phyloP scores from a whole-genome alignment of 805 yeast species.

The Brettanomyces bruxellensis region DNA sequence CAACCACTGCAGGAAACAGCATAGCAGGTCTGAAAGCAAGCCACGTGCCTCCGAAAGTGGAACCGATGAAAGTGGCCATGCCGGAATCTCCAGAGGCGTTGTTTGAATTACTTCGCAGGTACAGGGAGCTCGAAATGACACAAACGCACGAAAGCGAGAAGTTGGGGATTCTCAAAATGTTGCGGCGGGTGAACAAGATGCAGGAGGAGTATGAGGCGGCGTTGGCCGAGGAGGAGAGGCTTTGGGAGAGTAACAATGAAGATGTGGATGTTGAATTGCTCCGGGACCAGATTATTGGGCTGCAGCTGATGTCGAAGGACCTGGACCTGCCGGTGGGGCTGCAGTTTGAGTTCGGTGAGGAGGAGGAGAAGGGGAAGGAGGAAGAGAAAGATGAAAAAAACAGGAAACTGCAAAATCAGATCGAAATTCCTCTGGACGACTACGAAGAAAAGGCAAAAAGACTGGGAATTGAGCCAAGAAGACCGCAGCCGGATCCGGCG shows the following conservation, averaged over 20 bases:
- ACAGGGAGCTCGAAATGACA: conserved; percentile 16
- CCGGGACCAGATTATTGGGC: conserved; percentile 50
- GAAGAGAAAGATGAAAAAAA: neutral
- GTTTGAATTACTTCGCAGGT: conserved; percentile 20
- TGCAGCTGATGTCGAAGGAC: conserved; percentile 58
- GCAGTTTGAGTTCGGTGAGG: conserved; percentile 29
- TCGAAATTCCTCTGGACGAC: conserved; percentile 18
- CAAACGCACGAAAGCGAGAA: conserved; percentile 27
- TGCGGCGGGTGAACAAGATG: conserved; percentile 31
- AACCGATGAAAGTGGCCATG: conserved; percentile 10
- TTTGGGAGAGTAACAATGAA: conserved; percentile 18
- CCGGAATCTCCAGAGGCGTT: conserved; percentile 19
- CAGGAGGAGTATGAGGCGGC: conserved; percentile 28
- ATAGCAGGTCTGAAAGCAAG: no score
- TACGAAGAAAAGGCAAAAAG: conserved; percentile 30
- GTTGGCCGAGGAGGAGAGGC: conserved; percentile 20
- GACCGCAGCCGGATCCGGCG: conserved; percentile 23
- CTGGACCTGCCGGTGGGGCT: conserved; percentile 51
- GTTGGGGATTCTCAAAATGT: conserved; percentile 32
- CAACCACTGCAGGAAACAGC: no score
- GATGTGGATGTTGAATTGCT: conserved; percentile 38
- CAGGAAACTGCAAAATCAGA: neutral
- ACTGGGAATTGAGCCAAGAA: conserved; percentile 29
- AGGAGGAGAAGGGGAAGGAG: conserved; percentile 6
- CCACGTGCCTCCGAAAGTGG: conserved; percentile 2